These are phyloP conservation scores for Ophiocordyceps robertsii DNA, from an alignment of 2,329 filamentous ascomycete species.

Conservation along the genomic window DNA sequence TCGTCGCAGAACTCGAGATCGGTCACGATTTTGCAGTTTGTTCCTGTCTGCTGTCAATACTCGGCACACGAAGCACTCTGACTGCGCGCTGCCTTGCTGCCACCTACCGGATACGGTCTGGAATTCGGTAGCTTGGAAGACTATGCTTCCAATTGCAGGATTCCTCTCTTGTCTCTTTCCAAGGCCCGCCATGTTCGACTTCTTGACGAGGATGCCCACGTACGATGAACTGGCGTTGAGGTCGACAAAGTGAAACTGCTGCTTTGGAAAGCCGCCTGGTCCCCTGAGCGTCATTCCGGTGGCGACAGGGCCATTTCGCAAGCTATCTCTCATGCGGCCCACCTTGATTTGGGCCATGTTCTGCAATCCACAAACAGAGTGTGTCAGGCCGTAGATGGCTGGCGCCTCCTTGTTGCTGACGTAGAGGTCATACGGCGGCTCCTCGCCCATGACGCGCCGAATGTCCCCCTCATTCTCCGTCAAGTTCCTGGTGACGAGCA, in stretches of 20 bases:
- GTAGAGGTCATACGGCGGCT: conserved; percentile 64
- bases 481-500: conserved; percentile 67
- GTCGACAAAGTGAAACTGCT: conserved; percentile 74
- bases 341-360: conserved; percentile 50
- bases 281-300: conserved; percentile 59
- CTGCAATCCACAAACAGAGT: conserved; percentile 72
- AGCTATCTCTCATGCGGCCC: conserved; percentile 33
- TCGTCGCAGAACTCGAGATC: conserved; percentile 82
- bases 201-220: conserved; percentile 57
- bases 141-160: conserved; percentile 54
- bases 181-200: conserved; percentile 33
- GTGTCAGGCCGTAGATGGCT: conserved; percentile 54
- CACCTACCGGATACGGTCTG: conserved; percentile 59
- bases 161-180: conserved; percentile 17
- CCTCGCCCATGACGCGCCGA: conserved; percentile 36
- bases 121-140: conserved; percentile 63
- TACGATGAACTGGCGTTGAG: conserved; percentile 64
- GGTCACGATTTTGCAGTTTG: conserved; percentile 75
- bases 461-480: conserved; percentile 42
- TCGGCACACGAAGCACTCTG: background rate
- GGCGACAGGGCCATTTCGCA: conserved; percentile 30
- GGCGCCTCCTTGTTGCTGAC: conserved; percentile 48
- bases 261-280: conserved; percentile 55
- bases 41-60: conserved; percentile 31
- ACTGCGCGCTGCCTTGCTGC: background rate